Evolutionary conservation across 2,329 filamentous ascomycete species (phyloP), one percentile per base, ranked within the genome.

Genomic region (Gnomoniopsis sp.): DNA sequence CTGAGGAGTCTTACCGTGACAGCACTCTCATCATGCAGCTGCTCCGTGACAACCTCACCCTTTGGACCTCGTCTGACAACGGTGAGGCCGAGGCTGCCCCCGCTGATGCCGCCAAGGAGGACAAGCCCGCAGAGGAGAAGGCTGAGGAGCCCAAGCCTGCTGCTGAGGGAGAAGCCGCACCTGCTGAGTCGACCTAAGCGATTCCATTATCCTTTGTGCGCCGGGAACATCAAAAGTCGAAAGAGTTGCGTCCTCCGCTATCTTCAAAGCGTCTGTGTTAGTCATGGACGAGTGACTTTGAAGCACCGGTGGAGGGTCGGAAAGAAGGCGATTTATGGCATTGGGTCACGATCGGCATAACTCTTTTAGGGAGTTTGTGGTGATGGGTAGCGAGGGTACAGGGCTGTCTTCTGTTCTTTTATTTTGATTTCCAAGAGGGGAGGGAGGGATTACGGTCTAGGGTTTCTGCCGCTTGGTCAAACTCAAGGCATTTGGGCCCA

Each of bases 1-100:
- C 91, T 62, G 93, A 97, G 83, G 93, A 98, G 83, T 96, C 91
- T 62, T 97, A 98, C 89, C 91, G 93, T 74, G 93, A 98, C 81
- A 96, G 92, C 87, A 98, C 93, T 61, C 87, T 98, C 70, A 97
- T 98, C 84, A 98, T 97, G 93, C 93, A 98, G 85, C 86, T 98
- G 64, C 89, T 98, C 76, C 91, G 93, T 74, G 93, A 97, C 83
- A 98, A 97, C 85, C 85, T 98, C 64, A 97, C 93, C 67, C 89
- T 97, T 77, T 97, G 93, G 93, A 97, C 93, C 69, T 97, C 93
- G 68, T 96, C 92, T 61, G 93, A 96, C 75, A 90, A 85, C 69
- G 87, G 82, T 70, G 93, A 96, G 77, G 82, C 84, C 62, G 90
- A 93, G 77, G 79, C 75, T 65, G 79, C 87, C 65, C 80, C 83